These are phyloP conservation scores for Allodekkera sacchari DNA, from an alignment of 805 yeast species.

Conservation along the genomic window DNA sequence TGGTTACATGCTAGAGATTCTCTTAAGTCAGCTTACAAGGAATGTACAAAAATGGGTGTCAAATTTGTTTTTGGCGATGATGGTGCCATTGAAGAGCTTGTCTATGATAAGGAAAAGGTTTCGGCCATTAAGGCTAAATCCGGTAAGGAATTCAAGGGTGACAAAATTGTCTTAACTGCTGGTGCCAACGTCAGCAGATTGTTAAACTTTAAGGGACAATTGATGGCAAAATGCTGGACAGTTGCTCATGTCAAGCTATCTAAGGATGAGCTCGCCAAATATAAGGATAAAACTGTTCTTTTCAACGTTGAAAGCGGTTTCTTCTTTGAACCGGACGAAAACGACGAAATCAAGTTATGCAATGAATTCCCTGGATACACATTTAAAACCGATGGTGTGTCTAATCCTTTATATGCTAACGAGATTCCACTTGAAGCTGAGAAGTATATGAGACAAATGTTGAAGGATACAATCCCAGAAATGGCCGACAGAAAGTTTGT, in stretches of 20 bases:
- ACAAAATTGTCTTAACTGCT: constrained; percentile 26
- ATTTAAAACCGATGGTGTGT: neutral
- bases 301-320: constrained; percentile 36
- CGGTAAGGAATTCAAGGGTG: constrained; percentile 20
- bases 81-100: constrained; percentile 14
- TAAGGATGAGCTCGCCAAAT: constrained; percentile 28
- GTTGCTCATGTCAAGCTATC: constrained; percentile 31
- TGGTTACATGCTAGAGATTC: constrained; percentile 30
- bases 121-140: constrained; percentile 21
- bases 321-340: constrained; percentile 38
- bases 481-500: constrained; percentile 23
- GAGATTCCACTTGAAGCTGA: constrained; percentile 8
- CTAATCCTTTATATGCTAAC: constrained; percentile 5
- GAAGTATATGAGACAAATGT: constrained; percentile 3
- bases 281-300: constrained; percentile 32
- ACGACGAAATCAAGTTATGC: constrained; percentile 23
- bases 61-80: constrained; percentile 16
- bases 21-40: constrained; percentile 19
- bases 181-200: constrained; percentile 31
- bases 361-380: constrained; percentile 24
- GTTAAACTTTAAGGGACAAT: constrained; percentile 27
- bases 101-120: constrained; percentile 8
- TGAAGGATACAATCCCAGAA: constrained; percentile 20
- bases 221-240: constrained; percentile 33
- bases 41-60: constrained; percentile 25